Conservation (phyloP, 2,329 filamentous ascomycete species). For the Cladobotryum mycophilum region DNA sequence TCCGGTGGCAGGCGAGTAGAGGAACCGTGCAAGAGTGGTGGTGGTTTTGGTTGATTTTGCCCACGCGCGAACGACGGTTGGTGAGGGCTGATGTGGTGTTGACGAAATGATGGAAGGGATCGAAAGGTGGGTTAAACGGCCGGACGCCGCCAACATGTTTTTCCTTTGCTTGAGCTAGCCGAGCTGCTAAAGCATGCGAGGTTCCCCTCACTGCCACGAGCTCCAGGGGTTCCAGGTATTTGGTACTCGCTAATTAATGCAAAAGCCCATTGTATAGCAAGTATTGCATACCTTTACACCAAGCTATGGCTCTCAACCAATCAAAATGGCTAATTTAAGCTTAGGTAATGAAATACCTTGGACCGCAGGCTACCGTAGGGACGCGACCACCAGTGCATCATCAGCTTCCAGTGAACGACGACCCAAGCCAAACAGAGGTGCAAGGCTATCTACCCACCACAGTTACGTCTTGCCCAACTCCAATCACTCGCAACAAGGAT, state of each 20-base stretch:
- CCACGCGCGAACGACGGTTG: not conserved
- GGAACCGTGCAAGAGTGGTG: not conserved
- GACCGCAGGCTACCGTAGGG: conserved; percentile 29
- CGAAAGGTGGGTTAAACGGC: not conserved
- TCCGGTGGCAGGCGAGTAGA: not conserved
- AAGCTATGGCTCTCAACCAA: conserved; percentile 21
- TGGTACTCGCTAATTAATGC: not conserved
- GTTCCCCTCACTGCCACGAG: not conserved
- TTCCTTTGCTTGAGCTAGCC: not conserved
- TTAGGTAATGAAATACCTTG: conserved; percentile 24
- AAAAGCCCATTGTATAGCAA: not conserved
- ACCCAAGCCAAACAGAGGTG: not conserved
- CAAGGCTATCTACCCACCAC: not conserved
- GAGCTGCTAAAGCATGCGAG: not conserved
- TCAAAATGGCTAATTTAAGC: conserved; percentile 17
- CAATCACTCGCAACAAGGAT: no score
- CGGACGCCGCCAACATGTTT: conserved; percentile 7
- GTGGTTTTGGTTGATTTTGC: not conserved
- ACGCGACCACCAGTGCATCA: conserved; percentile 25
- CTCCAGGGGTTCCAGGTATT: not conserved
- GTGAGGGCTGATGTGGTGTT: conserved; percentile 8
- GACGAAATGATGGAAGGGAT: conserved; percentile 14
- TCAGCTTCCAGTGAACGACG: conserved; percentile 13
- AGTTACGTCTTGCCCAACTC: not conserved
- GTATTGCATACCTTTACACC: conserved; percentile 10